phyloP scores from a whole-genome alignment of 495 filamentous ascomycete species.

The Thermothielavioides terrestris region DNA sequence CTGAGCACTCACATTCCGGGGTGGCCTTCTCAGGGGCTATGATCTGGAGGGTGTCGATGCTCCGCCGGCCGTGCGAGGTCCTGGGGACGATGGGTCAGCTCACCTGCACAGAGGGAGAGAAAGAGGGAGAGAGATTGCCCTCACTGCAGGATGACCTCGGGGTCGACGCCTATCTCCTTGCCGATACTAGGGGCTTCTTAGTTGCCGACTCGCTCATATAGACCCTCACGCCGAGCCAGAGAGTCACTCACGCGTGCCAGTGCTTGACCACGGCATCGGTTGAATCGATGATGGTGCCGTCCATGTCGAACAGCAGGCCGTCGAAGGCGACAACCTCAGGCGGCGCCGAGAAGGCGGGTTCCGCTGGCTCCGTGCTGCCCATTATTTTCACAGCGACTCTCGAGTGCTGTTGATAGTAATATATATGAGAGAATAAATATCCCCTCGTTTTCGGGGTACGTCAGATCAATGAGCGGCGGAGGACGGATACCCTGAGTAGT shows the following conservation, averaged over 20 bases:
- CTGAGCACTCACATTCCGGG: constrained; percentile 82
- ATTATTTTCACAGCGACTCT: constrained; percentile 9
- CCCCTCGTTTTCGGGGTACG: no score
- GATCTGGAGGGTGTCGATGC: constrained; percentile 67
- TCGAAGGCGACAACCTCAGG: constrained; percentile 55
- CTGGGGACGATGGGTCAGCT: not conserved
- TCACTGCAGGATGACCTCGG: constrained; percentile 62
- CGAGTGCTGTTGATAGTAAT: no score
- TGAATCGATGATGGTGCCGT: constrained; percentile 75
- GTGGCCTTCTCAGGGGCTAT: constrained; percentile 75
- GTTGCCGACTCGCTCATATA: no score
- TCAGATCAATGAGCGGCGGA: no score
- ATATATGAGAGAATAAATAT: no score
- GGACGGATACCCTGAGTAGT: no score
- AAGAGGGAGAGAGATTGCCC: not conserved
- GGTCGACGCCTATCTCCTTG: constrained; percentile 72
- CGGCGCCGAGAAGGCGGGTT: constrained; percentile 45
- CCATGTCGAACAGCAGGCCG: constrained; percentile 87
- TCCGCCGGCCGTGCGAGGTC: constrained; percentile 81
- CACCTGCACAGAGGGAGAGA: not conserved
- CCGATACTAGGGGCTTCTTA: constrained; percentile 55
- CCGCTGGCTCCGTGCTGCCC: constrained; percentile 12
- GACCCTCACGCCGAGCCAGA: no score
- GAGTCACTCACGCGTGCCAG: constrained; percentile 63
- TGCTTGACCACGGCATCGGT: constrained; percentile 82